Conservation (phyloP, 2,329 filamentous ascomycete species). For the Microsporum ferrugineum region DNA sequence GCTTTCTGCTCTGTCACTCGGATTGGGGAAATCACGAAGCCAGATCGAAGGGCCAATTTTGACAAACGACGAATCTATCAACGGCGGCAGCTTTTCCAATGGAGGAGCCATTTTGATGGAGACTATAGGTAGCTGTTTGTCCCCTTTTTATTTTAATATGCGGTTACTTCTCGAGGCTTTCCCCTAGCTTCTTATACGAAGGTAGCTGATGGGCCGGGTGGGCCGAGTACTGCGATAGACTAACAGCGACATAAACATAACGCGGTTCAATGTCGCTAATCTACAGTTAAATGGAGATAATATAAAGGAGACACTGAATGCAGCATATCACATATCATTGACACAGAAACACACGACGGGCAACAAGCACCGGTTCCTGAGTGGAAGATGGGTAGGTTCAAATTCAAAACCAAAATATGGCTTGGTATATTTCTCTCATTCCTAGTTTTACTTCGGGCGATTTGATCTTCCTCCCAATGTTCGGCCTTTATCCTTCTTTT, state of each 20-base stretch:
- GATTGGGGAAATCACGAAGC: constrained; percentile 22
- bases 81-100: not conserved
- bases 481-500: constrained; percentile 16
- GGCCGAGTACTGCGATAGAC: no score
- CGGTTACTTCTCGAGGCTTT: not conserved
- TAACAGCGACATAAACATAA: no score
- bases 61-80: constrained; percentile 19
- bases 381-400: not conserved
- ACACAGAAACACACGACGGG: no score
- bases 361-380: not conserved
- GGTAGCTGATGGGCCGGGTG: no score
- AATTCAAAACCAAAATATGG: not conserved
- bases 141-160: not conserved
- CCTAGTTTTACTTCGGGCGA: not conserved
- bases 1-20: constrained; percentile 5
- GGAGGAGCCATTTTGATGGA: not conserved
- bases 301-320: no score
- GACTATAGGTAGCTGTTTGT: not conserved
- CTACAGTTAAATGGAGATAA: no score
- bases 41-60: constrained; percentile 31
- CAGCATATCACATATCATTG: no score
- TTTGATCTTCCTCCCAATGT: not conserved
- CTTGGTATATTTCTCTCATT: not conserved
- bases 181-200: no score
- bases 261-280: no score